These are phyloP conservation scores for Rachicladosporium sp. DNA, from an alignment of 2,329 filamentous ascomycete genomes.

Conservation along the genomic window DNA sequence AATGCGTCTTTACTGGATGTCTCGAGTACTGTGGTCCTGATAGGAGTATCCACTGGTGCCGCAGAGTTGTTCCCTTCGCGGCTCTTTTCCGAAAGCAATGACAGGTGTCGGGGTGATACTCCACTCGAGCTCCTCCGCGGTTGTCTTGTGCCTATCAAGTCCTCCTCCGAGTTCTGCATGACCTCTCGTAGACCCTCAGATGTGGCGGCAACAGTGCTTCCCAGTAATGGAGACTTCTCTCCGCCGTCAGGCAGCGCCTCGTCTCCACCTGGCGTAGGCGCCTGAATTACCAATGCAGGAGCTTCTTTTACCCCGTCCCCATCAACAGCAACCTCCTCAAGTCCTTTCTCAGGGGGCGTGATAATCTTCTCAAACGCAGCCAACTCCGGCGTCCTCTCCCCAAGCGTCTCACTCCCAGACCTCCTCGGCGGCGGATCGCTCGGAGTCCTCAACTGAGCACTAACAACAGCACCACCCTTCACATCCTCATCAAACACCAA, in stretches of 20 bases:
- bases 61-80: not conserved
- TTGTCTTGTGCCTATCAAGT: no score
- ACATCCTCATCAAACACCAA: constrained; percentile 1
- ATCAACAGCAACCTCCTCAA: no score
- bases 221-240: not conserved
- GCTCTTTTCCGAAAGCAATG: no score
- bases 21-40: constrained; percentile 13
- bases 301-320: constrained; percentile 4
- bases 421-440: not conserved
- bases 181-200: no score
- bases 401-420: constrained; percentile 7
- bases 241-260: not conserved
- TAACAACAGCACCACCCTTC: not conserved
- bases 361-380: constrained; percentile 2
- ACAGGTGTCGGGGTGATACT: constrained; percentile 2
- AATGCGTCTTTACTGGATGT: constrained; percentile 21
- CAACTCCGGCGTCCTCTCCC: not conserved
- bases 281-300: constrained; percentile 16
- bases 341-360: not conserved
- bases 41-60: constrained; percentile 31
- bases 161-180: no score
- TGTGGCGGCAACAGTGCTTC: no score
- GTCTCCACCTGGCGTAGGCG: constrained; percentile 14
- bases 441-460: not conserved
- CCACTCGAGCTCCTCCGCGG: constrained; percentile 4